Base-by-base conservation (phyloP, 768 basidiomycete species). In the Dacryopinax primogenitus region DNA sequence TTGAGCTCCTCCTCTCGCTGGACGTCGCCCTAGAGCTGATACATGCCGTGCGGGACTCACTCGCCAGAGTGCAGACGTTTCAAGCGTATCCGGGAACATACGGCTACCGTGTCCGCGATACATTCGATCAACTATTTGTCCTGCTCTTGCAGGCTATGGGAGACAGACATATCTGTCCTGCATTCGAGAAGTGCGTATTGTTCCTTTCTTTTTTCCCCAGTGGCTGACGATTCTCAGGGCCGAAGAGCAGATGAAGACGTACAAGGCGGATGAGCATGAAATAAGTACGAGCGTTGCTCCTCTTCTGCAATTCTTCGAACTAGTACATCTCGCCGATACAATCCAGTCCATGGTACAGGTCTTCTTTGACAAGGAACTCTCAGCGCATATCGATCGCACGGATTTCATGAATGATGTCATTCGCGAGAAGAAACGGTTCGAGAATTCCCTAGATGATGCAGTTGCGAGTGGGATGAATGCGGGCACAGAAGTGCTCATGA, bases 331-430 rank as follows among this genome's bases (percentile, higher is more conserved):
- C 16, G 96, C 93, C 0, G 95, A 99, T 72, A 99, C 91, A 16
- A 97, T 98, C 45, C 92, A 95, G 75, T 91, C 87, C 18, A 97
- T 98, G 85, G 85, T 96, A 4, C 93, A 99, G 70, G 96, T 97
- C 1, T 99, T 94, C 74, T 99, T 95, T 72, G 96, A 98, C 72
- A 94, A 94, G 71, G 95, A 96, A 70, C 77, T 98, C 76, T 91
- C 89, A 67, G 28, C 81, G 0, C 89, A 94, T 71, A 94, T 99
- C 34, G 93, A 97, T 74, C 83, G 84, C 69, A 92, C 87, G 0
- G 95, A 98, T 74, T 97, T 97, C 73, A 73, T 98, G 67, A 98
- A 96, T 72, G 82, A 81, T 0, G 93, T 94, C 2, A 90, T 97
- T 35, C 80, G 96, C 32, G 94, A 98, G 75, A 98, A 98, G 82